phyloP scores from a whole-genome alignment of 768 basidiomycete species.

The Tulasnella calospora region DNA sequence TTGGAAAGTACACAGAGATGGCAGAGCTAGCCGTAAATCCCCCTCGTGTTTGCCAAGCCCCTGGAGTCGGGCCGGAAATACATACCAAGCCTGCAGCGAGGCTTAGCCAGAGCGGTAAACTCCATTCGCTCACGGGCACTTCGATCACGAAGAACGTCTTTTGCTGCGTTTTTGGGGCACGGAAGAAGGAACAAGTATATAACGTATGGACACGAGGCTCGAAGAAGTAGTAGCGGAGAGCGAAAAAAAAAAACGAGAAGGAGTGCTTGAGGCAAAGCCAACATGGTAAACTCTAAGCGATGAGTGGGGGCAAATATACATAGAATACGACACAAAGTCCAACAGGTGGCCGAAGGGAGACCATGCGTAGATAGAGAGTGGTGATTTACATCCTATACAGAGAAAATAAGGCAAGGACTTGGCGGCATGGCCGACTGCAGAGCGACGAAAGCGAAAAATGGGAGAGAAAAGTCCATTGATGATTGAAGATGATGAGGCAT shows the following conservation, averaged over 20 bases:
- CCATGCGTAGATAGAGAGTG: not conserved
- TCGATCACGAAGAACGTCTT: not conserved
- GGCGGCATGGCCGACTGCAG: not conserved
- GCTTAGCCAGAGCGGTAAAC: not conserved
- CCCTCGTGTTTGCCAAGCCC: not conserved
- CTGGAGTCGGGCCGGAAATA: not conserved
- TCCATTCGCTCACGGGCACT: not conserved
- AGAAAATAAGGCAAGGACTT: not conserved
- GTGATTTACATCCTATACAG: not conserved
- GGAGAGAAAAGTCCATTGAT: not conserved
- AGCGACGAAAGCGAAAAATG: not conserved
- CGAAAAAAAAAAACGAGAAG: not conserved
- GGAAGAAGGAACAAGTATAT: conserved; percentile 3
- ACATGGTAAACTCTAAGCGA: not conserved
- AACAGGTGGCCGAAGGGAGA: not conserved
- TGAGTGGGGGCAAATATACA: not conserved
- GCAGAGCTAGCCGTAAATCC: not conserved
- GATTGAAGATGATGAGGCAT: not conserved
- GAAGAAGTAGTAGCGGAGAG: not conserved
- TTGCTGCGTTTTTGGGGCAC: not conserved
- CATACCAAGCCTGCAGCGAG: no score
- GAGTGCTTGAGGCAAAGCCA: not conserved
- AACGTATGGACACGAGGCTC: not conserved
- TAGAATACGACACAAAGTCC: not conserved
- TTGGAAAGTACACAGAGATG: not conserved